Conservation (phyloP, 768 basidiomycete genomes). For the Imleria badia region DNA sequence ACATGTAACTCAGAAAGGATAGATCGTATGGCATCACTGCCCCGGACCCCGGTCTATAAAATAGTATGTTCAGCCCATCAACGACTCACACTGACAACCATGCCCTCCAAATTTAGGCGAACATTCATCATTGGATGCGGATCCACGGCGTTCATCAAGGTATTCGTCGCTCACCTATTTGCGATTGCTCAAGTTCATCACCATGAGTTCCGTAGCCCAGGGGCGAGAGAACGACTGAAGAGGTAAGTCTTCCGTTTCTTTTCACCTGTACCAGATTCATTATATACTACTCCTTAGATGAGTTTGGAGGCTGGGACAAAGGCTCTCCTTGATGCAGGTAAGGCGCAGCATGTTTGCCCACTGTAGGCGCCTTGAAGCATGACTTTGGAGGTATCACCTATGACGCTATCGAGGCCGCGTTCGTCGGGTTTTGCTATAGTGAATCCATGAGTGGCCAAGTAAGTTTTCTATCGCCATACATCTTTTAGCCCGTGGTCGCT, state of each 20-base stretch:
- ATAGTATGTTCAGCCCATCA: too few relatives aligned
- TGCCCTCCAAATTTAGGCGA: slow-evolving; percentile 9
- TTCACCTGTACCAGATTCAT: not conserved
- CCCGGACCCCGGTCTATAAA: not conserved
- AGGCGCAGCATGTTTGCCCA: not conserved
- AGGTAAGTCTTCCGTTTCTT: slow-evolving; percentile 38
- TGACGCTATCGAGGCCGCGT: slow-evolving; percentile 68
- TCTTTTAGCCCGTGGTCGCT: not conserved
- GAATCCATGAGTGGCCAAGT: slow-evolving; percentile 78
- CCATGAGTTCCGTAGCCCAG: slow-evolving; percentile 49
- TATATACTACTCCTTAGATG: not conserved
- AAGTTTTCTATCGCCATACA: not conserved
- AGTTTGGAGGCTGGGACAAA: slow-evolving; percentile 72
- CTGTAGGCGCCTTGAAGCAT: slow-evolving; percentile 11
- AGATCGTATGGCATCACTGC: not conserved
- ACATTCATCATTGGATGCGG: slow-evolving; percentile 73
- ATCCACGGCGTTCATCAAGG: slow-evolving; percentile 79
- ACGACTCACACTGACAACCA: not conserved
- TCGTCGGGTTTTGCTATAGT: slow-evolving; percentile 74
- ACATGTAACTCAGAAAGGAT: not conserved
- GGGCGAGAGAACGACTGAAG: slow-evolving; percentile 60
- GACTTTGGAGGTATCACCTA: slow-evolving; percentile 67
- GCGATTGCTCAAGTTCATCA: not conserved
- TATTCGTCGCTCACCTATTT: slow-evolving; percentile 19
- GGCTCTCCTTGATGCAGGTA: slow-evolving; percentile 79